Percentiles rank a stretch among this genome's conserved stretches.
Evolutionary conservation across 441 rosid genomes (phyloP).

Genomic region (Hura crepitans): DNA sequence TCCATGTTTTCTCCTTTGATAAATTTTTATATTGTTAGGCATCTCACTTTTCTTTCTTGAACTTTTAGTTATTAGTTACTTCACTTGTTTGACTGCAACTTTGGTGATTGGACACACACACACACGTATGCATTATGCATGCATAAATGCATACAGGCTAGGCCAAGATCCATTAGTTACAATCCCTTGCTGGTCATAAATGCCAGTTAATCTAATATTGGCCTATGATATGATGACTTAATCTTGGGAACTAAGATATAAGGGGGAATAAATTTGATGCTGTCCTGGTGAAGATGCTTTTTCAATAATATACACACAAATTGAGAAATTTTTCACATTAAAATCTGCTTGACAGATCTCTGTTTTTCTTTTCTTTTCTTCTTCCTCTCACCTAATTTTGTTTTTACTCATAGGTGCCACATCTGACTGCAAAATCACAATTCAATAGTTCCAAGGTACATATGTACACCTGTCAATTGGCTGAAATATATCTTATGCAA

Average conservation of each 20-base stretch:
- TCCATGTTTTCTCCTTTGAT: not conserved
- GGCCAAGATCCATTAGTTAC: not conserved
- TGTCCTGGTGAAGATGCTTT: not conserved
- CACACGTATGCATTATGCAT: no score
- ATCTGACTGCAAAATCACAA: slow-evolving; percentile 29
- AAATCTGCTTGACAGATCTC: not conserved
- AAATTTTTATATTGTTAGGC: not conserved
- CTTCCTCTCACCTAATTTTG: not conserved
- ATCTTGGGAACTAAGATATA: not conserved
- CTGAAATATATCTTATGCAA: not conserved
- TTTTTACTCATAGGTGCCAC: slow-evolving; percentile 26
- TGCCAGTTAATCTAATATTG: not conserved
- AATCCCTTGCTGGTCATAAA: not conserved
- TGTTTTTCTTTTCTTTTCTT: not conserved
- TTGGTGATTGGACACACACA: no score
- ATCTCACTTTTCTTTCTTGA: not conserved
- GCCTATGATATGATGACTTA: not conserved
- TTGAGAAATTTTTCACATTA: not conserved
- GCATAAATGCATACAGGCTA: not conserved
- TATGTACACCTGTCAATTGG: not conserved
- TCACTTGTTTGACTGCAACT: not conserved
- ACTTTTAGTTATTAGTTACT: not conserved
- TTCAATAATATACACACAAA: not conserved
- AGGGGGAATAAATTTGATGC: not conserved
- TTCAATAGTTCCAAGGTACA: slow-evolving; percentile 37